phyloP scores from a whole-genome alignment of 805 yeast genomes.

The Metschnikowia cerradonensis region DNA sequence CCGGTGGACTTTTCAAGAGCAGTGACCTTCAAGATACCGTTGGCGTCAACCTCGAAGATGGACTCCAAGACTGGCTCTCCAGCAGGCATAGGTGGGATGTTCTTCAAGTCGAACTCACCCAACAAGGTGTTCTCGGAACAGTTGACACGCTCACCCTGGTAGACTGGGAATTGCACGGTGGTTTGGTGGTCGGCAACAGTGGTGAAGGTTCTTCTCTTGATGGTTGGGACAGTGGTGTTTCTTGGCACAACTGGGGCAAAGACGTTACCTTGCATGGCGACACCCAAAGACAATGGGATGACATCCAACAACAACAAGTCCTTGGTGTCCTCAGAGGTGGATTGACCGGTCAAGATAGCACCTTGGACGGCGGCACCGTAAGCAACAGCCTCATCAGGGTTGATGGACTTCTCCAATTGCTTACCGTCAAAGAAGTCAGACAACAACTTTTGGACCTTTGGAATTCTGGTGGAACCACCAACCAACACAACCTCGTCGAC shows the following conservation, averaged over 20 bases:
- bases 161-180: slow-evolving; percentile 48
- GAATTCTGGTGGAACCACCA: slow-evolving; percentile 99
- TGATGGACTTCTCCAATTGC: slow-evolving; percentile 94
- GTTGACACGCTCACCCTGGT: slow-evolving; percentile 52
- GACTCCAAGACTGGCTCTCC: slow-evolving; percentile 50
- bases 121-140: slow-evolving; percentile 48
- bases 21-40: slow-evolving; percentile 49
- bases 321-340: slow-evolving; percentile 47
- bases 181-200: slow-evolving; percentile 50
- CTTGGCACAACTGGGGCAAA: slow-evolving; percentile 50
- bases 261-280: slow-evolving; percentile 49
- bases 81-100: slow-evolving; percentile 49
- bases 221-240: slow-evolving; percentile 50
- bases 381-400: slow-evolving; percentile 99
- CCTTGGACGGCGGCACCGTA: slow-evolving; percentile 99
- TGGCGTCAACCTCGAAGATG: slow-evolving; percentile 48
- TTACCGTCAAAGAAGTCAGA: slow-evolving; percentile 90
- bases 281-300: slow-evolving; percentile 49
- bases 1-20: slow-evolving; percentile 49
- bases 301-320: slow-evolving; percentile 49
- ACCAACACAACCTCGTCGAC: slow-evolving; percentile 93
- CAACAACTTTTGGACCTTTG: slow-evolving; percentile 91
- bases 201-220: slow-evolving; percentile 50
- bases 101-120: slow-evolving; percentile 49
- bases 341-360: slow-evolving; percentile 53